A percentile compares a stretch with the other conserved stretches of the same genome.
Evolutionary conservation across 139 green algal species (phyloP).

Genomic region (Diplosphaera chodatii): DNA sequence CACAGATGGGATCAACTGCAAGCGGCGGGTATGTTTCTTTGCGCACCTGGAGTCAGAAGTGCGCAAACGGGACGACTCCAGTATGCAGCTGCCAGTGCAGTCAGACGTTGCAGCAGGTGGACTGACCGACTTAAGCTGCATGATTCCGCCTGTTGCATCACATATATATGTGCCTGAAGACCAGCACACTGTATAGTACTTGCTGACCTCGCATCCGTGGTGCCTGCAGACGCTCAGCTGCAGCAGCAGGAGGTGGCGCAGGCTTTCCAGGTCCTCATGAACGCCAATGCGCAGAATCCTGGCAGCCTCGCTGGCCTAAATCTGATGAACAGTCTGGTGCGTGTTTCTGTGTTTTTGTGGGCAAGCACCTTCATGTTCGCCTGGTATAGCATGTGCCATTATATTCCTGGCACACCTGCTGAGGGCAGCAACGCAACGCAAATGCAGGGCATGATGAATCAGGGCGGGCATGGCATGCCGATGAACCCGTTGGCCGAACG

Average conservation of each 20-base stretch:
- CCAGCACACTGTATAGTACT: too few relatives aligned
- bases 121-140: too few relatives aligned
- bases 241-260: constrained; percentile 39
- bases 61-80: constrained; percentile 54
- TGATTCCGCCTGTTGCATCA: too few relatives aligned
- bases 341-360: too few relatives aligned
- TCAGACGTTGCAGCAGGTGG: constrained; percentile 27
- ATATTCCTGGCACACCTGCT: too few relatives aligned
- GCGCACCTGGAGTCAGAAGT: constrained; percentile 83
- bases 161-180: too few relatives aligned
- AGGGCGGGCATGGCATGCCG: neutral
- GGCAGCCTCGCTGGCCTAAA: neutral
- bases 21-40: constrained; percentile 95
- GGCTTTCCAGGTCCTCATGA: constrained; percentile 27
- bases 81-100: constrained; percentile 45
- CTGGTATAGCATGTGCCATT: too few relatives aligned
- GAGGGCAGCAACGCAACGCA: too few relatives aligned
- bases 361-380: too few relatives aligned
- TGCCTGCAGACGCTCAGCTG: constrained; percentile 33
- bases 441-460: neutral
- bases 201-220: too few relatives aligned
- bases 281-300: constrained; percentile 11
- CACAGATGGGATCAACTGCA: constrained; percentile 83
- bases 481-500: constrained; percentile 8
- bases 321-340: constrained; percentile 10